These are phyloP conservation scores for Lachnellula hyalina DNA, from an alignment of 2,329 filamentous ascomycete species.

Conservation along the genomic window DNA sequence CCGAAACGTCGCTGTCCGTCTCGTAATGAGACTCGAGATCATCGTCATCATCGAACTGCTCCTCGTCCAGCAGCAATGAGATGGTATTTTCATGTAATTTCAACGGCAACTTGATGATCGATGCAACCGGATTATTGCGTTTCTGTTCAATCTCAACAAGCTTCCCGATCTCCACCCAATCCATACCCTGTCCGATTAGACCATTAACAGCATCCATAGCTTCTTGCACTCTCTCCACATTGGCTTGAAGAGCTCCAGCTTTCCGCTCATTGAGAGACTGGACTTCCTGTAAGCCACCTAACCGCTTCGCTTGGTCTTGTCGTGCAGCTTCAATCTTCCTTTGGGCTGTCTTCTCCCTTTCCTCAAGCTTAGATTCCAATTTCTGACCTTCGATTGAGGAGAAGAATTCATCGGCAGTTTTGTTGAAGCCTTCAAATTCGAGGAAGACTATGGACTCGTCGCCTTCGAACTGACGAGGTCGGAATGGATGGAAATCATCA, in stretches of 20 bases:
- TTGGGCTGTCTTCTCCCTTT: conserved; percentile 76
- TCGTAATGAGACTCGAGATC: conserved; percentile 45
- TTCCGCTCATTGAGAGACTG: conserved; percentile 83
- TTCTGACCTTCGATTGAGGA: conserved; percentile 94
- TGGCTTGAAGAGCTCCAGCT: conserved; percentile 84
- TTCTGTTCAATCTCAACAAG: conserved; percentile 84
- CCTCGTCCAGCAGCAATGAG: conserved; percentile 68
- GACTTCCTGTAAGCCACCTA: conserved; percentile 75
- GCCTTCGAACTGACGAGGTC: conserved; percentile 71
- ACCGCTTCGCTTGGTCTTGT: conserved; percentile 75
- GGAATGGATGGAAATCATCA: conserved; percentile 92
- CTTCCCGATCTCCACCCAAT: conserved; percentile 88
- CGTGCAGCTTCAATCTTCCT: conserved; percentile 80
- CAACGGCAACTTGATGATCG: conserved; percentile 78
- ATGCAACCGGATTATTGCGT: conserved; percentile 76
- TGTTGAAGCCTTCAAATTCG: conserved; percentile 81
- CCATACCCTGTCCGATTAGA: conserved; percentile 90
- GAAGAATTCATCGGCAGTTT: conserved; percentile 93
- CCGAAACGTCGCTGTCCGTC: conserved; percentile 59
- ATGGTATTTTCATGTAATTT: conserved; percentile 88
- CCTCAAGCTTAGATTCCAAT: conserved; percentile 74
- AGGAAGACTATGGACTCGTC: conserved; percentile 63
- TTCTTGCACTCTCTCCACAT: conserved; percentile 86
- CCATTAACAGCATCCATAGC: conserved; percentile 89
- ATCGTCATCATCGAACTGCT: conserved; percentile 51